Evolutionary conservation across 148 eudicot species (phyloP), one percentile per base, ranked within the genome.

Genomic region (Camellia granthamiana): DNA sequence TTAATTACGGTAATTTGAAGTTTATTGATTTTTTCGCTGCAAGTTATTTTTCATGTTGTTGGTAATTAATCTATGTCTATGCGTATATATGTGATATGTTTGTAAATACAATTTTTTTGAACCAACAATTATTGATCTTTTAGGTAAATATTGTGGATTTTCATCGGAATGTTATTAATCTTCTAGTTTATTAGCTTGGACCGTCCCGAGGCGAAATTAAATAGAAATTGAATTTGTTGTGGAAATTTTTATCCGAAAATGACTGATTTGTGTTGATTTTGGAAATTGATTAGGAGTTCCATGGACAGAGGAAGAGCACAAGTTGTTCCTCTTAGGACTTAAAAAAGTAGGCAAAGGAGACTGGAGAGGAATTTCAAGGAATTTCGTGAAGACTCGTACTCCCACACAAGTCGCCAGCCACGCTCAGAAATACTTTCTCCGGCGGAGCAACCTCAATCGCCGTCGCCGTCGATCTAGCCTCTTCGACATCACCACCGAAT

Each of bases 381-480:
- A 88, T 76, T 92, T 86, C 65, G 97, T 92, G 41, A 92, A 90
- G 80, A 88, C 93, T 11, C 90, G 97, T n/a, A 90, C 97, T 1
- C 97, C 97, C 4, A 92, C 97, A 0, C 97, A 92, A 78, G 97
- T 92, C 7, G 97, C 97, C 4, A 92, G 97, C 78, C 97, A 92
- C 56, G 97, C 97, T 79, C 97, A 92, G 83, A 92, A 92, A 62
- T 92, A 90, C 71, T 92, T 89, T 74, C 90, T 92, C 47, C 83
- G 97, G 19, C 84, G 86, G 68, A 92, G 72, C 78, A 92, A 90
- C 81, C 82, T 84, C 16, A 89, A 85, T 74, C 91, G 97, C 2
- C 92, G 97, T 6, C 93, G 97, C 76, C 91, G 97, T 62, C 83
- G 97, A 74, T 84, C 93, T 75, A 92, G 97, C 80, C 93, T 92